Evolutionary conservation across 805 yeast species (phyloP).

Genomic region (Wickerhamiella occidentalis): DNA sequence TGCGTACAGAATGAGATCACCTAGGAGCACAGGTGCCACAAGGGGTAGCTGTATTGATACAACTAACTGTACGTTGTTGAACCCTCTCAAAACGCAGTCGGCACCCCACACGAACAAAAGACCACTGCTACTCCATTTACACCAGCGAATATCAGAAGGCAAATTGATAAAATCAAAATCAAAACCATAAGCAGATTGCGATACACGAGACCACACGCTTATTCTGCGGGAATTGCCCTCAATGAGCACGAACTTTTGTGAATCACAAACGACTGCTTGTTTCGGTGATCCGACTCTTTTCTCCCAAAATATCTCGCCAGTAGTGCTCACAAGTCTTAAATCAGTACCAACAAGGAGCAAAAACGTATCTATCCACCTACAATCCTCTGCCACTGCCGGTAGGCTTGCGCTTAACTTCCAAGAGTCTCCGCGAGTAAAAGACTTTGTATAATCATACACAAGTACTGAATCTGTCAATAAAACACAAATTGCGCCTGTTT

Average conservation of each 20-base stretch:
- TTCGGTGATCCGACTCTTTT: not conserved
- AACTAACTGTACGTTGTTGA: not conserved
- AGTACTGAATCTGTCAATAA: constrained; percentile 17
- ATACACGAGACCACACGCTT: constrained; percentile 52
- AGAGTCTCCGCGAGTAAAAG: constrained; percentile 19
- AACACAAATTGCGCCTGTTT: constrained; percentile 39
- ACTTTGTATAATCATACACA: constrained; percentile 20
- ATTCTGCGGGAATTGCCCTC: constrained; percentile 59
- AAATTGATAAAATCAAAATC: constrained; percentile 62
- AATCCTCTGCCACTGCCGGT: constrained; percentile 31
- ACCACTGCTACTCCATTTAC: constrained; percentile 47
- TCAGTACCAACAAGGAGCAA: constrained; percentile 34
- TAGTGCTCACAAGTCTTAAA: constrained; percentile 25
- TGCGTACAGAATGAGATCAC: not conserved
- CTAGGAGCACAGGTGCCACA: not conserved
- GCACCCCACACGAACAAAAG: constrained; percentile 53
- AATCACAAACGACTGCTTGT: constrained; percentile 45
- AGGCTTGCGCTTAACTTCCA: not conserved
- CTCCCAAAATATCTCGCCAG: not conserved
- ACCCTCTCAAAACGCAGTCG: constrained; percentile 49
- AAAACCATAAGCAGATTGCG: constrained; percentile 56
- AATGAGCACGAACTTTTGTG: constrained; percentile 51
- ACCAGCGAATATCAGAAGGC: constrained; percentile 41
- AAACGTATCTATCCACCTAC: constrained; percentile 47
- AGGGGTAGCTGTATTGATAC: not conserved